Base-by-base conservation (phyloP, 768 basidiomycete genomes). In the Mrakia hoshinonis region DNA sequence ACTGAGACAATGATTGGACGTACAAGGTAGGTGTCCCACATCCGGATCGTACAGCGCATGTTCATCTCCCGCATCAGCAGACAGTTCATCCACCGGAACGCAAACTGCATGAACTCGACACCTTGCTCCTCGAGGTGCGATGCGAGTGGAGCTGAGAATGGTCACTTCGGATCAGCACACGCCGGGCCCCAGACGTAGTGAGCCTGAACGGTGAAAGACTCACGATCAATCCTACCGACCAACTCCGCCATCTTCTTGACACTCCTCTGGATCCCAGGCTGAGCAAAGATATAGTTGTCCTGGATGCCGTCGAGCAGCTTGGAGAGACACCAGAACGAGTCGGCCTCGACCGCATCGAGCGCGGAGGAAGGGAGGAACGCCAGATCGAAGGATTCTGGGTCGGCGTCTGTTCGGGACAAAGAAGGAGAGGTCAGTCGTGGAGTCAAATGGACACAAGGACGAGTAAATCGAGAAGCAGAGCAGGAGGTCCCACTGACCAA, bases 21-120 rank as follows among this genome's bases (percentile, higher is more conserved):
- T 73, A 98, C 96, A 77, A 99, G 81, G 80, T 99, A 99, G 15
- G 96, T 98, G 79, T 99, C 96, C 96, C 96, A 99, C 95, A 98
- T 98, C 68, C 96, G 85, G 63, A 97, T 91, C 22, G 95, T 98
- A 79, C 97, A 95, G 76, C 88, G 86, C 62, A 99, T 92, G 75
- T 89, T 95, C 75, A 99, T 90, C 82, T 98, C 96, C 70, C 96
- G 85, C 95, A 99, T 97, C 72, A 98, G 83, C 64, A 99, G 81
- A 78, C 96, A 97, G 77, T 99, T 98, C 93, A 99, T 97, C 96
- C 96, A 99, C 65, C 96, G 85, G 81, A 99, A 99, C 48, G 96
- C 95, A 76, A 99, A 99, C 78, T 99, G 96, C 88, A 99, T 96
- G 78, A 96, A 99, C 82, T 98, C 94, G 75, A 99, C 93, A 76